phyloP scores from a whole-genome alignment of 129 eudicot genomes.

The Ambrosia trifida region DNA sequence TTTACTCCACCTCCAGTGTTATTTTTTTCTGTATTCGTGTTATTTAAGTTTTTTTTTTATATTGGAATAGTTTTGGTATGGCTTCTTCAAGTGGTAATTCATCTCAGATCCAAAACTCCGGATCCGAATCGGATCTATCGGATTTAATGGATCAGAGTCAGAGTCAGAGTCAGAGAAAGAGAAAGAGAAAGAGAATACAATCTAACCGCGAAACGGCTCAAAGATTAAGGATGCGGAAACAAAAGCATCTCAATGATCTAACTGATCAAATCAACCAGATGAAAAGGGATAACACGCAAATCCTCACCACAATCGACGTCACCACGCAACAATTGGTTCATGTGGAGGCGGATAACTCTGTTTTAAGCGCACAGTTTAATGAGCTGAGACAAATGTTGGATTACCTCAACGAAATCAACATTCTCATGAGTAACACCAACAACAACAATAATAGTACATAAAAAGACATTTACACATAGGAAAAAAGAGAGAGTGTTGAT shows the following conservation, averaged over 20 bases:
- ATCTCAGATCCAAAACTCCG: conserved; percentile 65
- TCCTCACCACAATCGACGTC: conserved; percentile 44
- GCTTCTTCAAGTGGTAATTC: conserved; percentile 73
- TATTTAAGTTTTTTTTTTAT: background rate
- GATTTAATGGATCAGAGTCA: too few species aligned
- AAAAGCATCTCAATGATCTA: conserved; percentile 74
- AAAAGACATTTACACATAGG: too few species aligned
- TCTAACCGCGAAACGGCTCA: conserved; percentile 93
- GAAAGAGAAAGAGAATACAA: conserved; percentile 84
- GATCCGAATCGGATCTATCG: conserved; percentile 60
- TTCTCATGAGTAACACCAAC: conserved; percentile 30
- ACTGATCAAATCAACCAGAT: conserved; percentile 56
- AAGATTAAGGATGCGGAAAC: conserved; percentile 78
- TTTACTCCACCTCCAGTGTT: conserved; percentile 31
- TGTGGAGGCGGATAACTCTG: conserved; percentile 84
- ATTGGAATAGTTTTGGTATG: conserved; percentile 34
- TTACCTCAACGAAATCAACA: conserved; percentile 67
- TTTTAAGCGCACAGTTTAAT: conserved; percentile 69
- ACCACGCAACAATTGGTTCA: conserved; percentile 57
- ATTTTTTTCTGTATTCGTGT: too few species aligned
- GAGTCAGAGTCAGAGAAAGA: conserved; percentile 72
- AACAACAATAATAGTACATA: background rate
- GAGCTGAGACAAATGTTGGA: conserved; percentile 72
- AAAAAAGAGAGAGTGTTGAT: too few species aligned
- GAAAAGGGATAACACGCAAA: conserved; percentile 66